A percentile compares a stretch with the other conserved stretches of the same genome.
Evolutionary conservation across 805 yeast genomes (phyloP).

Genomic region (Metschnikowia corniflorae): DNA sequence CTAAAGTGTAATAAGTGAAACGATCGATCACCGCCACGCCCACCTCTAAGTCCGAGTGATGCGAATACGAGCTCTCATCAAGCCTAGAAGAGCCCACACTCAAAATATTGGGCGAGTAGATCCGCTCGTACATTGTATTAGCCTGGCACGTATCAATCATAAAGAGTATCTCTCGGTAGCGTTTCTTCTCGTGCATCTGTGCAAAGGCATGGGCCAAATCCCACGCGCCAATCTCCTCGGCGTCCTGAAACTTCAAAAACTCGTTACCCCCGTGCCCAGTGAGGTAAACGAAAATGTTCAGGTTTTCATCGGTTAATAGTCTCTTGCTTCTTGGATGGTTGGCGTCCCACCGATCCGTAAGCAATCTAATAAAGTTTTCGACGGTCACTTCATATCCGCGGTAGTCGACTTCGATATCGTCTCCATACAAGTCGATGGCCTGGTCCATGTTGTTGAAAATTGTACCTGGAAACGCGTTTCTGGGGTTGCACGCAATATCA

Average conservation of each 20-base stretch:
- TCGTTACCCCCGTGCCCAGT: constrained; percentile 99
- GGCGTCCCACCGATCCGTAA: constrained; percentile 94
- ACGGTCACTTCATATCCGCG: constrained; percentile 98
- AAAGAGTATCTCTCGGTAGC: constrained; percentile 92
- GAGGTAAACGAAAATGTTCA: constrained; percentile 89
- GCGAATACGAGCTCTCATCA: constrained; percentile 91
- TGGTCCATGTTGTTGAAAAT: constrained; percentile 93
- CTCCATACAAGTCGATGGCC: constrained; percentile 90
- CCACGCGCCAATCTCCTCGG: constrained; percentile 92
- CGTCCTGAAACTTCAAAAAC: constrained; percentile 95
- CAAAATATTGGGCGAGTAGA: constrained; percentile 87
- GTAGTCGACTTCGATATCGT: constrained; percentile 91
- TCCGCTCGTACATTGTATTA: constrained; percentile 90
- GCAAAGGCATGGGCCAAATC: constrained; percentile 97
- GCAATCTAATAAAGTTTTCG: constrained; percentile 85
- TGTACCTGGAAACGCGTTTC: constrained; percentile 94
- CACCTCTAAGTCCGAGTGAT: constrained; percentile 90
- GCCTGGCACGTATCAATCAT: constrained; percentile 99
- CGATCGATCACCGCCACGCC: constrained; percentile 98
- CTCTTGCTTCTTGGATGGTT: constrained; percentile 93
- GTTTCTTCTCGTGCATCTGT: constrained; percentile 93
- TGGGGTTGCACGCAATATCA: constrained; percentile 94
- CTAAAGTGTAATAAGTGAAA: constrained; percentile 88
- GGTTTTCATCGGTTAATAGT: constrained; percentile 85
- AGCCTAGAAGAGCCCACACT: constrained; percentile 89